phyloP scores from a whole-genome alignment of 768 basidiomycete genomes.

The Leucogyrophana mollusca region DNA sequence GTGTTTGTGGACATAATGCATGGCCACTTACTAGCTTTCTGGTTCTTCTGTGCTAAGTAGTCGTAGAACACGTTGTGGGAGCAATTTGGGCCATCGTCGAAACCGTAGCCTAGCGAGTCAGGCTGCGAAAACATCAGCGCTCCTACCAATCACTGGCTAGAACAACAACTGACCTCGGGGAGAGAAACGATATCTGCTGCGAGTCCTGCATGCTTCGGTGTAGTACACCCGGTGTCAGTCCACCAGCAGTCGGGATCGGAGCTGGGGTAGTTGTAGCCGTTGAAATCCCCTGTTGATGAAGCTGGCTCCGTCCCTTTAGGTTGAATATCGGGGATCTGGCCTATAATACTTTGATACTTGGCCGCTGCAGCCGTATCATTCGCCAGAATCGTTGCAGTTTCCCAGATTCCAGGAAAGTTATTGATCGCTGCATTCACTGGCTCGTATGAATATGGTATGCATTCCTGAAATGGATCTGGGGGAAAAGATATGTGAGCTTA shows the following conservation, averaged over 20 bases:
- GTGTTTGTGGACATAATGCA: too few relatives aligned
- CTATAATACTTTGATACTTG: slow-evolving; percentile 38
- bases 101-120: slow-evolving; percentile 54
- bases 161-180: slow-evolving; percentile 33
- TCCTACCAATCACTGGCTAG: too few relatives aligned
- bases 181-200: slow-evolving; percentile 26
- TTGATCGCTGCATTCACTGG: slow-evolving; percentile 26
- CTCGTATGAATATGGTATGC: slow-evolving; percentile 39
- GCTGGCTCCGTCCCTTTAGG: slow-evolving; percentile 26
- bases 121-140: slow-evolving; percentile 39
- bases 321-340: slow-evolving; percentile 41
- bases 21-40: slow-evolving; percentile 54
- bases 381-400: slow-evolving; percentile 36
- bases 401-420: slow-evolving; percentile 42
- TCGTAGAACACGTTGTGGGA: slow-evolving; percentile 64
- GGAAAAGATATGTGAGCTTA: too few relatives aligned
- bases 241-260: slow-evolving; percentile 31
- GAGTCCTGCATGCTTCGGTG: slow-evolving; percentile 40
- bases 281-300: background rate
- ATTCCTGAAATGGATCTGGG: slow-evolving; percentile 34
- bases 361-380: slow-evolving; percentile 36
- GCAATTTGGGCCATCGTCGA: slow-evolving; percentile 68
- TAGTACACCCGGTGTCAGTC: slow-evolving; percentile 39
- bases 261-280: background rate
- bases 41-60: slow-evolving; percentile 47